Base-by-base conservation (phyloP, 2,329 filamentous ascomycete genomes). In the Bipolaris bicolor region DNA sequence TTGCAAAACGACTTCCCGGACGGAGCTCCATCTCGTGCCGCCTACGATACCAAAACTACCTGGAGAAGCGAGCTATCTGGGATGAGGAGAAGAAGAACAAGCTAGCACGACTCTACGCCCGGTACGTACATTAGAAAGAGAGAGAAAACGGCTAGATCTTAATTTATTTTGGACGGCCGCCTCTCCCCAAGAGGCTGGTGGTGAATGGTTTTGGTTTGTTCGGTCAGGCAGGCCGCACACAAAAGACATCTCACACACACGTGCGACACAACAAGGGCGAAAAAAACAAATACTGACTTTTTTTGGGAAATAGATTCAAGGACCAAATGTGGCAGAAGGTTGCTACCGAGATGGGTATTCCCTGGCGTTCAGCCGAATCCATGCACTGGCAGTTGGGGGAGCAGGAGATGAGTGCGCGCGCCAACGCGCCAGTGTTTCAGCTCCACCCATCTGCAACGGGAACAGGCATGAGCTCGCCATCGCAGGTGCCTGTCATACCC, bases 381-480 rank as follows among this genome's bases (percentile, higher is more conserved):
- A 97, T 97, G 93, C 95, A 98, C 78, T 99, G 95, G 94, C 90
- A 96, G 72, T 83, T 99, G 53, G 94, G 94, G 61, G 92, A 97
- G 75, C 83, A 88, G 67, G 95, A 98, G 69, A 98, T 99, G 92
- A 93, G 93, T 46, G 86, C 90, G 60, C 89, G 94, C 57, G 94
- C 94, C 40, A 95, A 95, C 43, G 92, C 95, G 36, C 88, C 90
- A 7, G 92, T 94, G 1, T 97, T 97, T 77, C 83, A 88, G 69
- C 81, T 81, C 33, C 70, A 76, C 55, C 70, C 72, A 31, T 76
- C 74, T 49, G 74, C 73, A 49, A 76, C 72, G 15, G 63, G 61
- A 39, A 73, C 67, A 49, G 69, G 69, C 39, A 66, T 68, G 39
- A 65, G 65, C 57, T 74, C 73, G 15, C 72, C 72, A 41, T 73